These are phyloP conservation scores for Gossypium davidsonii DNA, from an alignment of 441 rosid genomes.

Conservation along the genomic window DNA sequence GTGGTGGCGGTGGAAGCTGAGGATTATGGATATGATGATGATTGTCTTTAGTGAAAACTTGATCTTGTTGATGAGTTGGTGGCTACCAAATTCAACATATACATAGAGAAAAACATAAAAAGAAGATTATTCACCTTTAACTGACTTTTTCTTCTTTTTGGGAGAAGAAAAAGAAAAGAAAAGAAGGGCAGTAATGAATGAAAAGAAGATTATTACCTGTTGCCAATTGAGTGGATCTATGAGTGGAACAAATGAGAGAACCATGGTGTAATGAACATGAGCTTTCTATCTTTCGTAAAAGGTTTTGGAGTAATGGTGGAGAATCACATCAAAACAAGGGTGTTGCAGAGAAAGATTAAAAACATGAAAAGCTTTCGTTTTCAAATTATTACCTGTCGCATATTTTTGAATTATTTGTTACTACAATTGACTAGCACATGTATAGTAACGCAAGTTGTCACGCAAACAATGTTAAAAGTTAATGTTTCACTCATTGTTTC, in stretches of 20 bases:
- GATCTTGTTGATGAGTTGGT: conserved; percentile 35
- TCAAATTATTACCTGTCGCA: too few species aligned
- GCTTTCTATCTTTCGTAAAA: conserved; percentile 29
- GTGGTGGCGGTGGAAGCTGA: conserved; percentile 25
- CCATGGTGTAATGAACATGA: conserved; percentile 26
- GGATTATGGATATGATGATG: conserved; percentile 18
- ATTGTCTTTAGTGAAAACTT: conserved; percentile 14
- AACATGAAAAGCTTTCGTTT: too few species aligned
- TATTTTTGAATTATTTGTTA: too few species aligned
- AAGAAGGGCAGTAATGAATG: not conserved
- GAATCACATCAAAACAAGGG: conserved; percentile 46
- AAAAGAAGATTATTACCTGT: conserved; percentile 28
- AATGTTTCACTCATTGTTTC: too few species aligned
- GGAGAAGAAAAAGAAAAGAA: conserved; percentile 18
- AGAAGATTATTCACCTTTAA: conserved; percentile 28
- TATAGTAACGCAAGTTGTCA: too few species aligned
- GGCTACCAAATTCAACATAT: conserved; percentile 26
- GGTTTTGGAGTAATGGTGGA: conserved; percentile 34
- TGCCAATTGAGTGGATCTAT: conserved; percentile 58
- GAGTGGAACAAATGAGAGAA: conserved; percentile 45
- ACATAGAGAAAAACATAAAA: not conserved
- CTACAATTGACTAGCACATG: too few species aligned
- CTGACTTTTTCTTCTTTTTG: conserved; percentile 8
- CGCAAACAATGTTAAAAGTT: too few species aligned
- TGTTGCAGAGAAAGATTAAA: conserved; percentile 30